phyloP scores from a whole-genome alignment of 352 stramenopile species.

The Phytophthora syringae region DNA sequence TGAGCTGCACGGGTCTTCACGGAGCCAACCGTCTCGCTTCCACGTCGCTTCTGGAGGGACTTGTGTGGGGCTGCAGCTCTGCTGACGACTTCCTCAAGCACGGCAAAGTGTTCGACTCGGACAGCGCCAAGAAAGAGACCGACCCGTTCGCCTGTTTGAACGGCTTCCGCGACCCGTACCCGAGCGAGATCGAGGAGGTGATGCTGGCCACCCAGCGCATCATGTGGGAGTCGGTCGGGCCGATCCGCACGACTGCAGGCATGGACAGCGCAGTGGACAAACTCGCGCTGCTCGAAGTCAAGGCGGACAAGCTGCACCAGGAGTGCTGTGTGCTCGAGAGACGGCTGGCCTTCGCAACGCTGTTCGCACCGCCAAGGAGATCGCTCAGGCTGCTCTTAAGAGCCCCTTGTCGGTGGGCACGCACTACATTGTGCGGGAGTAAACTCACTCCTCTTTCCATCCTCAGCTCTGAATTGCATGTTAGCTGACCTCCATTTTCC shows the following conservation, averaged over 20 bases:
- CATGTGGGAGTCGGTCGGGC: constrained; percentile 96
- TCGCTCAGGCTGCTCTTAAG: constrained; percentile 81
- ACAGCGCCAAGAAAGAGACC: constrained; percentile 19
- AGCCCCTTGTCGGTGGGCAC: constrained; percentile 89
- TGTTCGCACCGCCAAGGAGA: constrained; percentile 83
- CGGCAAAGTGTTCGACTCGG: constrained; percentile 21
- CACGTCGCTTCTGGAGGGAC: constrained; percentile 93
- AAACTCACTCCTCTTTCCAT: too few relatives aligned
- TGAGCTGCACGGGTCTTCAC: constrained; percentile 94
- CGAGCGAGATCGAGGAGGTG: constrained; percentile 67
- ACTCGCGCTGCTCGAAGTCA: constrained; percentile 77
- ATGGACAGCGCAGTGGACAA: constrained; percentile 84
- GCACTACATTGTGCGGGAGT: constrained; percentile 87
- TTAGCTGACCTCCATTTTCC: too few relatives aligned
- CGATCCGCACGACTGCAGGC: constrained; percentile 82
- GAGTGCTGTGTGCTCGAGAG: constrained; percentile 65
- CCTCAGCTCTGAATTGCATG: too few relatives aligned
- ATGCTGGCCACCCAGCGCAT: constrained; percentile 73
- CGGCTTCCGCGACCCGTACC: constrained; percentile 48
- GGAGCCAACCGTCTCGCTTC: constrained; percentile 94
- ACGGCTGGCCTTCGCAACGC: constrained; percentile 91
- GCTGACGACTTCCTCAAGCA: constrained; percentile 75
- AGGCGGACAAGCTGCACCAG: constrained; percentile 84
- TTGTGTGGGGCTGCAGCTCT: constrained; percentile 93
- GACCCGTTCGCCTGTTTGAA: constrained; percentile 52